Evolutionary conservation across 1,139 yeast species (phyloP), one percentile per base, ranked within the genome.

Genomic region (Candida sp.): DNA sequence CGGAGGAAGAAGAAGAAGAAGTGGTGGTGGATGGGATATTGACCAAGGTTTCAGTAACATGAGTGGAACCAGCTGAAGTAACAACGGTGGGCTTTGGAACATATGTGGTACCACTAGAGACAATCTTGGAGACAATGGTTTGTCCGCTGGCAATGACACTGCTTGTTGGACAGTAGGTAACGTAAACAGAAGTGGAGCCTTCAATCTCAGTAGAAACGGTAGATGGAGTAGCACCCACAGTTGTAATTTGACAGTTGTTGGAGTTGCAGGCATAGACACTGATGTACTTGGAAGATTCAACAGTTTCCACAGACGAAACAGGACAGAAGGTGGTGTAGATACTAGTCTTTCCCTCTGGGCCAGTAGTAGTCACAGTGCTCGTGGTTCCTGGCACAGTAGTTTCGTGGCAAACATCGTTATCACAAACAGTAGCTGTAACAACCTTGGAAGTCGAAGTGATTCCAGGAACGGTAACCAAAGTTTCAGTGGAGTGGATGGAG

Each of bases 201-300:
- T 60, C 59, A 40, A 69, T 60, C 31, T 51, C 48, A 39, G 62
- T 65, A 48, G 71, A 66, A 50, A 65, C 61, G 40, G 58, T 58
- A 39, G 60, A 58, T 44, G 57, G 56, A 44, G 66, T 61, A 49
- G 71, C 74, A 49, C 75, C 63, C 51, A 67, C 72, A 23, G 68
- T 59, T 39, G 72, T 60, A 40, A 58, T 58, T 42, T 59, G 47
- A 61, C 78, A 74, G 49, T 57, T 62, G 65, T 70, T 46, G 61
- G 70, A 63, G 42, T 66, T 61, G 69, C 86, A 81, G 49, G 78
- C 72, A 54, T 84, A 79, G 69, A 80, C 71, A 63, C 85, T 62
- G 46, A 63, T 42, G 32, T 52, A 35, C 23, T 56, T 55, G 40
- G 61, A 54, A 6, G 60, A 51, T 48, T 51, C 53, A 28, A 55